Conservation (phyloP, 164 flowering plant species). For the Aristolochia fimbriata region DNA sequence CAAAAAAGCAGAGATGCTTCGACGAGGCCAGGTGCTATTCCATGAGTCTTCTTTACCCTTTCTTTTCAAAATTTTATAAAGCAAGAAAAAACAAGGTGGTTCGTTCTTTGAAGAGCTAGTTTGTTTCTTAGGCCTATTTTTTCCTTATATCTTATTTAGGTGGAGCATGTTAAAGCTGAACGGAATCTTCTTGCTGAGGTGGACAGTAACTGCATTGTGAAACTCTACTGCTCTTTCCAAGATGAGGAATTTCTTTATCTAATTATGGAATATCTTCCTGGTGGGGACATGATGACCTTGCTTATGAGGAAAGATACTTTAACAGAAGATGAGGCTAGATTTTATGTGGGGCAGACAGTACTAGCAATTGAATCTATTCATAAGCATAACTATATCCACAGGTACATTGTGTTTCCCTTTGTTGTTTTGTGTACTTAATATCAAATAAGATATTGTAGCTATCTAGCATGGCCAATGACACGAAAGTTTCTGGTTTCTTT, state of each 20-base stretch:
- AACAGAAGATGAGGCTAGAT: constrained; percentile 42
- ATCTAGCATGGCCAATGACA: neutral
- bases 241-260: constrained; percentile 43
- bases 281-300: constrained; percentile 53
- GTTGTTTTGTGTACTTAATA: neutral
- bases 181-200: constrained; percentile 50
- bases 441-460: neutral
- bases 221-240: constrained; percentile 47
- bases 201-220: constrained; percentile 41
- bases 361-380: constrained; percentile 51
- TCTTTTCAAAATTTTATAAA: neutral
- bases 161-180: constrained; percentile 52
- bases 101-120: too few species aligned
- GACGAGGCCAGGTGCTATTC: constrained; percentile 28
- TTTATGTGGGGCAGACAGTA: constrained; percentile 42
- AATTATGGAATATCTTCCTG: constrained; percentile 49
- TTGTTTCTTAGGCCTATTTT: neutral
- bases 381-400: constrained; percentile 47
- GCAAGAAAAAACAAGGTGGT: neutral
- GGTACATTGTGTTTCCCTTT: constrained; percentile 15
- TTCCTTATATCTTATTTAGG: constrained; percentile 16
- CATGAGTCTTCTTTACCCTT: neutral
- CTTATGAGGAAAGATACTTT: constrained; percentile 44
- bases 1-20: constrained; percentile 34
- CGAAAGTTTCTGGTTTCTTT: neutral